phyloP scores from a whole-genome alignment of 306 rosid species.

The Lathyrus sativus region DNA sequence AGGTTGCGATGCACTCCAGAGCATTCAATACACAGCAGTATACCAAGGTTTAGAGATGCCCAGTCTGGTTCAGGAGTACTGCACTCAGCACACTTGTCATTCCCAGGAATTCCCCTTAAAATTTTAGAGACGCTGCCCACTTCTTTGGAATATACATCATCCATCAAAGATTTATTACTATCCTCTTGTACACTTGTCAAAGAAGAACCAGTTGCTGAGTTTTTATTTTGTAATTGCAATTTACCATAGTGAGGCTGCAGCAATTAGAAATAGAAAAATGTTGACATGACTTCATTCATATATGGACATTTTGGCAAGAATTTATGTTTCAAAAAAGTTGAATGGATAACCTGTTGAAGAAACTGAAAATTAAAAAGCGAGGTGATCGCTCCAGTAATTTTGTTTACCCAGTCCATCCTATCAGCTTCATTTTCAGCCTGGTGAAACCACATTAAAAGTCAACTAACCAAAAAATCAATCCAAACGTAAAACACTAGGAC shows the following conservation, averaged over 20 bases:
- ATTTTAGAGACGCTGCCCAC: conserved; percentile 62
- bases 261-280: conserved; percentile 37
- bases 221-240: conserved; percentile 41
- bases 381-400: conserved; percentile 78
- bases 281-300: conserved; percentile 10
- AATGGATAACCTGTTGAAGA: conserved; percentile 75
- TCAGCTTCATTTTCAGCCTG: conserved; percentile 99
- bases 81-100: conserved; percentile 91
- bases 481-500: conserved; percentile 19
- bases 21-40: conserved; percentile 91
- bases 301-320: conserved; percentile 31
- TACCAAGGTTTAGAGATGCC: conserved; percentile 97
- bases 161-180: conserved; percentile 43
- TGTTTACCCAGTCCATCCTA: conserved; percentile 92
- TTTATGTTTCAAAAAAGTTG: conserved; percentile 25
- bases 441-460: conserved; percentile 37
- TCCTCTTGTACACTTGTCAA: conserved; percentile 49
- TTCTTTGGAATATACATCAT: conserved; percentile 47
- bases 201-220: conserved; percentile 43
- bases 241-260: conserved; percentile 64
- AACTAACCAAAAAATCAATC: conserved; percentile 22
- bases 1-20: conserved; percentile 97
- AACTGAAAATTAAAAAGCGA: conserved; percentile 77
- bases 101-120: conserved; percentile 85
- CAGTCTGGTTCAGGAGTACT: conserved; percentile 87